Evolutionary conservation across 306 rosid species (phyloP).

Genomic region (Ochetophila trinervis): DNA sequence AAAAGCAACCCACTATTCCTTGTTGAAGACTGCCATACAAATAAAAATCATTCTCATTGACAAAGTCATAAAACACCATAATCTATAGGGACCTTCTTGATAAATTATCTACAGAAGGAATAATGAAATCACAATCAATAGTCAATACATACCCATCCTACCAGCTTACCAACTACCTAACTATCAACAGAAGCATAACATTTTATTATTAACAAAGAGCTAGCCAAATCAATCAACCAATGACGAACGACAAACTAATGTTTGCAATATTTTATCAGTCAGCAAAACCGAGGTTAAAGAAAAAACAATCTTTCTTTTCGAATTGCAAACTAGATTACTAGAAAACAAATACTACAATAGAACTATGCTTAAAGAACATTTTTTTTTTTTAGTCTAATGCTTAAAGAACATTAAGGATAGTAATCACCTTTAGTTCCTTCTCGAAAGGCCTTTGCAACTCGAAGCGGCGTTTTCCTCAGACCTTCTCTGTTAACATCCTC

Average conservation of each 20-base stretch:
- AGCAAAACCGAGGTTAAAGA: neutral
- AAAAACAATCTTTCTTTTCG: too few species aligned
- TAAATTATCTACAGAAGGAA: neutral
- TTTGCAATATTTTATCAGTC: neutral
- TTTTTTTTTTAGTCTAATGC: too few species aligned
- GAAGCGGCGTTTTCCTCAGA: slow-evolving; percentile 75
- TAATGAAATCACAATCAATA: neutral
- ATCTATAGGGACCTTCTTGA: neutral
- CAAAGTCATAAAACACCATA: neutral
- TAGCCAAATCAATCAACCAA: neutral
- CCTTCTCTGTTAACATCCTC: slow-evolving; percentile 90
- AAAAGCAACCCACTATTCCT: neutral
- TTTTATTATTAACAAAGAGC: neutral
- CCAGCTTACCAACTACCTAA: slow-evolving; percentile 10
- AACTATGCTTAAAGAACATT: neutral
- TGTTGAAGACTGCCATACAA: neutral
- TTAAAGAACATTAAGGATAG: neutral
- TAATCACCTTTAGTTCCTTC: slow-evolving; percentile 85
- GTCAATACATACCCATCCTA: neutral
- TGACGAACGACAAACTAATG: neutral
- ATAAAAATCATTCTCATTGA: neutral
- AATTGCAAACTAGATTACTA: neutral
- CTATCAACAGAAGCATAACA: neutral
- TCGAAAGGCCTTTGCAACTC: slow-evolving; percentile 89
- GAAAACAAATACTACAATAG: neutral